Evolutionary conservation across 2,329 filamentous ascomycete species (phyloP).

Genomic region (Aspergillus niger): DNA sequence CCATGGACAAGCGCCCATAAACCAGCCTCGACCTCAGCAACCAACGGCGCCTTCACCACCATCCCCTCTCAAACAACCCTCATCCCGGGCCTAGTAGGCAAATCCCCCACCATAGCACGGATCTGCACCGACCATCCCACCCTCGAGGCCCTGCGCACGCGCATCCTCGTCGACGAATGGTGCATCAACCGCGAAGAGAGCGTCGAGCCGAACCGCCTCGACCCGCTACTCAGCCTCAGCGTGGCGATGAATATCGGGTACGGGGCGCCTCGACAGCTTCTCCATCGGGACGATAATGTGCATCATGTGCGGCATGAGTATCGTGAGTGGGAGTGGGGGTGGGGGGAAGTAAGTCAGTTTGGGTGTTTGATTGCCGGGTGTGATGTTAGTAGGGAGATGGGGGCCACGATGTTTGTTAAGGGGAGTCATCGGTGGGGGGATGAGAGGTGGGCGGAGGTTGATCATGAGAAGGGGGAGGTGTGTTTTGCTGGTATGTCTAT

Average conservation of each 20-base stretch:
- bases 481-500: constrained; percentile 34
- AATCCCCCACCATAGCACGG: constrained; percentile 28
- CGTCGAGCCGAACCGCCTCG: constrained; percentile 22
- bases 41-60: constrained; percentile 19
- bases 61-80: constrained; percentile 30
- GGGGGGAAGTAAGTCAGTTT: constrained; percentile 27
- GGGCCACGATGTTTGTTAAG: constrained; percentile 37
- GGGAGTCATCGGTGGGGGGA: constrained; percentile 37
- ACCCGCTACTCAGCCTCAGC: constrained; percentile 33
- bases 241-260: constrained; percentile 32
- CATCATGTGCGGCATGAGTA: constrained; percentile 29
- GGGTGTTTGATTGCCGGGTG: constrained; percentile 33
- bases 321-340: constrained; percentile 8
- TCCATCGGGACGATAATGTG: constrained; percentile 37
- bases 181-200: constrained; percentile 24
- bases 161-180: constrained; percentile 29
- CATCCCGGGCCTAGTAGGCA: constrained; percentile 34
- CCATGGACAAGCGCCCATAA: constrained; percentile 11
- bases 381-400: constrained; percentile 32
- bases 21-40: constrained; percentile 4
- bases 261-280: constrained; percentile 31
- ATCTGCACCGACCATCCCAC: constrained; percentile 25
- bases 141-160: constrained; percentile 26
- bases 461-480: constrained; percentile 28
- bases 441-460: constrained; percentile 21